phyloP scores from a whole-genome alignment of 169 alveolate species.

The Plasmodium gonderi region DNA sequence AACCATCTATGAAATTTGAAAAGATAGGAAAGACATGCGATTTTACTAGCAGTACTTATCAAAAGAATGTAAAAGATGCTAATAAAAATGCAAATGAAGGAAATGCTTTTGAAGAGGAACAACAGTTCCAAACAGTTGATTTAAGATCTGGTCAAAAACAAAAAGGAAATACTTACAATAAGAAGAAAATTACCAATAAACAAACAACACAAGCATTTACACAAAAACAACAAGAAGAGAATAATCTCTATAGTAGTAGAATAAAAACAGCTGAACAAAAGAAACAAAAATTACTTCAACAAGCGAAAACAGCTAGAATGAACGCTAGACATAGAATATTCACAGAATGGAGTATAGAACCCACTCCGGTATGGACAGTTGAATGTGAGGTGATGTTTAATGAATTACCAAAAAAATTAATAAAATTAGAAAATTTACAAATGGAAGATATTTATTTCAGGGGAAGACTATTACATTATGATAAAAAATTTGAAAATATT shows the following conservation, averaged over 20 bases:
- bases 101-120: constrained; percentile 82
- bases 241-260: constrained; percentile 81
- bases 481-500: constrained; percentile 88
- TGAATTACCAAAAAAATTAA: constrained; percentile 87
- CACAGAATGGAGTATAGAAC: constrained; percentile 94
- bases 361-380: constrained; percentile 90
- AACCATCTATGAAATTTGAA: constrained; percentile 87
- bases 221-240: constrained; percentile 87
- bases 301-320: constrained; percentile 84
- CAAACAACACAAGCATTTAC: constrained; percentile 87
- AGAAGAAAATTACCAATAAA: constrained; percentile 78
- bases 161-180: constrained; percentile 76
- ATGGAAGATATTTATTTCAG: constrained; percentile 90
- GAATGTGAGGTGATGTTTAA: constrained; percentile 90
- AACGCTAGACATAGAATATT: constrained; percentile 90
- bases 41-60: constrained; percentile 86
- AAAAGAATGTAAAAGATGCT: constrained; percentile 79
- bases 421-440: constrained; percentile 80
- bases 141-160: constrained; percentile 79
- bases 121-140: constrained; percentile 87
- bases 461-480: constrained; percentile 89
- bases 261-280: constrained; percentile 84
- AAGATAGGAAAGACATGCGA: constrained; percentile 88
- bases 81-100: constrained; percentile 76
- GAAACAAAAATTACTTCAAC: constrained; percentile 80